Evolutionary conservation across 1,139 yeast genomes (phyloP), one percentile per base, ranked within the genome.

Genomic region (Taiozyma sp.): DNA sequence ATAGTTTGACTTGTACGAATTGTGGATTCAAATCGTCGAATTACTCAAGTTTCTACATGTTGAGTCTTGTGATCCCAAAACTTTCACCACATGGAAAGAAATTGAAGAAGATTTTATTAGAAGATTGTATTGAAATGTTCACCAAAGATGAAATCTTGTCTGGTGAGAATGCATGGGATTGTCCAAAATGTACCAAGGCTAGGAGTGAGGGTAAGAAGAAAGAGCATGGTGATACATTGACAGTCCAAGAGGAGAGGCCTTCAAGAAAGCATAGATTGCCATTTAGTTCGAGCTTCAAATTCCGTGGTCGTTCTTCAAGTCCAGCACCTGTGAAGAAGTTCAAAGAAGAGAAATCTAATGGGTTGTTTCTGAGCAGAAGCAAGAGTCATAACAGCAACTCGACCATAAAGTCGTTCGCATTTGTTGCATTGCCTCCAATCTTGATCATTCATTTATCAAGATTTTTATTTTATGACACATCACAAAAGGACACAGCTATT

Each of bases 111-210:
- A 68, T 72, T 7, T 73, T 78, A 48, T 65, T 83, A 48, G 79
- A 81, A 43, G 86, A 83, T 55, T 87, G 95, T 61, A 76, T 87
- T 51, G 73, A 78, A 45, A 77, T 83, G 64, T 86, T 82, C 64
- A 83, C 87, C 0, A 79, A 79, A 54, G 88, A 86, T 54, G 95
- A 87, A 65, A 67, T 83, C 1, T 68, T 87, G 49, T 76, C 80
- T 12, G 90, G 87, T 19, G 91, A 85, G 32, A 84, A 87, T 66
- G 86, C 88, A 9, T 87, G 95, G 95, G 75, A 80, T 55, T 87
- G 95, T 69, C 89, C 93, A 2, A 76, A 76, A 50, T 87, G 95
- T 70, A 73, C 77, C 44, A 70, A 73, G 42, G 46, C 32, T 40
- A 32, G 36, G 44, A 52, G 27, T 27, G n/a, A 24, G 22, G 24